Evolutionary conservation across 805 yeast genomes (phyloP), one percentile per base, ranked within the genome.

Genomic region (Candida schatavii): DNA sequence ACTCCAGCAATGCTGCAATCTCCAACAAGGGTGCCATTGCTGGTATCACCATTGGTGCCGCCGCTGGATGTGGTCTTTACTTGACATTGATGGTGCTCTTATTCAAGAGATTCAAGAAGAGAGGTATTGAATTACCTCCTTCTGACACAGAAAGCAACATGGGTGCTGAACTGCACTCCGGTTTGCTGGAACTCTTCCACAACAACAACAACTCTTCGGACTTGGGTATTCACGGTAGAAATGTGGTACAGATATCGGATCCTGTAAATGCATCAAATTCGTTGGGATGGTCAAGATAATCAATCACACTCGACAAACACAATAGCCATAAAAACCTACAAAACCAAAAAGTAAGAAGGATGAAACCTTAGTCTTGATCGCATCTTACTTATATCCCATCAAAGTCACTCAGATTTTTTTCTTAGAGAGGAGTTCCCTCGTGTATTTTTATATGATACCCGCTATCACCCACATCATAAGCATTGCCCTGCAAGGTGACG

Each of bases 31-130:
- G 66, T 35, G 74, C 74, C 46, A 74, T 87, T 19, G 83, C 85
- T 20, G 96, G 95, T 28, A 77, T 89, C 40, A 82, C 91, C 11
- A 74, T 88, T 31, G 97, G 97, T 36, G 81, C 95, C 5, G 81
- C 87, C 23, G 80, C 78, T 11, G 97, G 97, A 41, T 83, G 87
- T 35, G 67, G 77, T 5, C 66, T 78, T 7, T 85, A 86, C 58
- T 76, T 86, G 55, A 70, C 78, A 0, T 64, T 78, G 17, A 74
- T 88, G 70, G 67, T 80, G 42, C 55, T 81, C 30, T 66, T 78
- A 48, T 75, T 77, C 56, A 73, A 75, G 56, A 66, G 68, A 49
- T 78, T 69, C 62, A 74, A 73, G 50, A 57, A 62, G 48, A 64
- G 63, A 37, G 51, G 55, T 10, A 50, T 70, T 43, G 69, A 62